Conservation (phyloP, 2,329 filamentous ascomycete species). For the Aspergillus niger region DNA sequence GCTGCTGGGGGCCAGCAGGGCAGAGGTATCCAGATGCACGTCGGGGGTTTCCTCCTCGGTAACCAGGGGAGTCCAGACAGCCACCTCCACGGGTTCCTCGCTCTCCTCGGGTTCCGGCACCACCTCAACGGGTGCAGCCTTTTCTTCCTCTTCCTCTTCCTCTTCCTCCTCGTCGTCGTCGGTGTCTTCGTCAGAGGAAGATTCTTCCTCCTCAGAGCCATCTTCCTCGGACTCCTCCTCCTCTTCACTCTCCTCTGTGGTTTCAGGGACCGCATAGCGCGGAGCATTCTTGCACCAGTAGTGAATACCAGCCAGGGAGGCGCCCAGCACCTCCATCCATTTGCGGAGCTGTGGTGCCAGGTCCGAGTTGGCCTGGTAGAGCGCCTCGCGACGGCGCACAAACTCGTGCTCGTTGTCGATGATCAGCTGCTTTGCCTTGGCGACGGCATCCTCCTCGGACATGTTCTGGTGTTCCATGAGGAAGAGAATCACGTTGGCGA, state of each 20-base stretch:
- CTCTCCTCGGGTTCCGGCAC: neutral
- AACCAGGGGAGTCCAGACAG: slow-evolving; percentile 9
- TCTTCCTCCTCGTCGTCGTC: slow-evolving; percentile 8
- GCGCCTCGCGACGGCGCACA: slow-evolving; percentile 9
- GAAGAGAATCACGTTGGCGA: slow-evolving; percentile 17
- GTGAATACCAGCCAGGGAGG: slow-evolving; percentile 13
- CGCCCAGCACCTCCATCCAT: slow-evolving; percentile 18
- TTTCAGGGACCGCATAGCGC: slow-evolving; percentile 9
- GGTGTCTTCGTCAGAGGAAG: neutral
- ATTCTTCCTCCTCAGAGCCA: neutral
- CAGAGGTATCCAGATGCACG: slow-evolving; percentile 8
- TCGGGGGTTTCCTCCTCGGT: slow-evolving; percentile 3
- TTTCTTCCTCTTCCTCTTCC: slow-evolving; percentile 3
- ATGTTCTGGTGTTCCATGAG: slow-evolving; percentile 16
- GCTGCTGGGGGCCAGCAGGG: slow-evolving; percentile 19
- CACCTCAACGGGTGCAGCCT: neutral
- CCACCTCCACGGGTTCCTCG: slow-evolving; percentile 1
- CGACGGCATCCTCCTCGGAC: slow-evolving; percentile 12
- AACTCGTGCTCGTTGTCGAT: slow-evolving; percentile 17
- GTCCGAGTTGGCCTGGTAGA: slow-evolving; percentile 13
- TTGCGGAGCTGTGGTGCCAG: slow-evolving; percentile 11
- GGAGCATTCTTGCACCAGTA: slow-evolving; percentile 17
- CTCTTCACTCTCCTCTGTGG: slow-evolving; percentile 8
- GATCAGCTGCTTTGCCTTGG: slow-evolving; percentile 15
- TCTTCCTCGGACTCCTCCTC: neutral